phyloP scores from a whole-genome alignment of 2,329 filamentous ascomycete species.

The Aspergillus fumigatiaffinis region DNA sequence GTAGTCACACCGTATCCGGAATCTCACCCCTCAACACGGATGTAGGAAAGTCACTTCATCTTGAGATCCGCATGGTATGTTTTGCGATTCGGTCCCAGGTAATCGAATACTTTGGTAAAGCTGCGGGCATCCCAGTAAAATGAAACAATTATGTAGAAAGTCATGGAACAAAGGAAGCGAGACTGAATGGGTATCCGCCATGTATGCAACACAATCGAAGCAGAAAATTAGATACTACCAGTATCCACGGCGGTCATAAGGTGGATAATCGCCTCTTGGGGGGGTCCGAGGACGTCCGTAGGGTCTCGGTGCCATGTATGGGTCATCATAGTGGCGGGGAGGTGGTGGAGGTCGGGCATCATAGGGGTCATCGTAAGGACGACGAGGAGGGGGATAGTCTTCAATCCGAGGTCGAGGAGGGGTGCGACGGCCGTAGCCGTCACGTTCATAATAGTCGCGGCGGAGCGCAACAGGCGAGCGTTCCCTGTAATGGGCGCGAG shows the following conservation, averaged over 20 bases:
- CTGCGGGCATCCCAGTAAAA: background rate
- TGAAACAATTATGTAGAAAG: background rate
- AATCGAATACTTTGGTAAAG: too few relatives aligned
- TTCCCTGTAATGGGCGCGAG: conserved; percentile 80
- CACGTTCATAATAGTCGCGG: conserved; percentile 83
- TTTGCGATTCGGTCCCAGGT: background rate
- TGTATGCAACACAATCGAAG: conserved; percentile 15
- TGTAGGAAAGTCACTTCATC: background rate
- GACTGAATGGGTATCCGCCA: conserved; percentile 23
- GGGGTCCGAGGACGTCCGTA: conserved; percentile 48
- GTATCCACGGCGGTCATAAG: conserved; percentile 43
- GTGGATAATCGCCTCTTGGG: conserved; percentile 38
- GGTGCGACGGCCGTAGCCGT: conserved; percentile 71
- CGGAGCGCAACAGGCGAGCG: conserved; percentile 67
- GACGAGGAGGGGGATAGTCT: conserved; percentile 64
- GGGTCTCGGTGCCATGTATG: conserved; percentile 54
- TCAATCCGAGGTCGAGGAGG: conserved; percentile 74
- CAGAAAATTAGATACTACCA: conserved; percentile 34
- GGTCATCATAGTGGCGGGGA: conserved; percentile 54
- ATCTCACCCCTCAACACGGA: background rate
- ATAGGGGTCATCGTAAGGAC: conserved; percentile 60
- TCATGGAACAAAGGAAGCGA: conserved; percentile 5
- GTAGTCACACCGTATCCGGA: background rate
- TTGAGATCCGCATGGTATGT: background rate
- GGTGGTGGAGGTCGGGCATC: conserved; percentile 50